phyloP scores from a whole-genome alignment of 306 rosid genomes.

The Macrotyloma uniflorum region DNA sequence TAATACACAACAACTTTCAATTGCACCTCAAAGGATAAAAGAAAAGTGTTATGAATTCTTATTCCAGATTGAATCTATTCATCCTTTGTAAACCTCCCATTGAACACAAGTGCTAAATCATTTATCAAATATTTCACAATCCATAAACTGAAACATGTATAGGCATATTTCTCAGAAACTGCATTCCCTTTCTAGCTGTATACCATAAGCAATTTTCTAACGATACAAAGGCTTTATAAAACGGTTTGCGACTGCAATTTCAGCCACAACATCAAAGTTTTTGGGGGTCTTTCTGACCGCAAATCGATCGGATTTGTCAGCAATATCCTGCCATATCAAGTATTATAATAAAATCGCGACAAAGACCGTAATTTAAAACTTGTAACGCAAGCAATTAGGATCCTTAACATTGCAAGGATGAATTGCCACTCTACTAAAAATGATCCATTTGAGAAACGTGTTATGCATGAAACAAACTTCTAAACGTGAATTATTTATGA shows the following conservation, averaged over 20 bases:
- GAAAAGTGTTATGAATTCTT: background rate
- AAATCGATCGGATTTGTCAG: too few species aligned
- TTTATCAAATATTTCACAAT: background rate
- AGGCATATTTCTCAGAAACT: background rate
- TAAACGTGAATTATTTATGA: background rate
- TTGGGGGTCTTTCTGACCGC: too few species aligned
- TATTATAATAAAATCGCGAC: too few species aligned
- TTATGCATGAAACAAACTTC: background rate
- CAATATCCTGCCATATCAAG: too few species aligned
- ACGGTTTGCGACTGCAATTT: background rate
- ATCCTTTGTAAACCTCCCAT: background rate
- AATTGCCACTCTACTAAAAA: background rate
- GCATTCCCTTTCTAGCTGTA: too few species aligned
- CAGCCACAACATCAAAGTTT: background rate
- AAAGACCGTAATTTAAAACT: background rate
- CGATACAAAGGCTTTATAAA: background rate
- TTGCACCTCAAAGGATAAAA: background rate
- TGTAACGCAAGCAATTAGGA: background rate
- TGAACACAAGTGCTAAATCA: background rate
- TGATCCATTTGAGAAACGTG: background rate
- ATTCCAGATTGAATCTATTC: background rate
- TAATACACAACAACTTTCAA: background rate
- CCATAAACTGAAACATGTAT: background rate
- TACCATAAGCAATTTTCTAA: constrained; percentile 4
- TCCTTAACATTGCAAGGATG: too few species aligned